Evolutionary conservation across 2,329 filamentous ascomycete genomes (phyloP), one percentile per base, ranked within the genome.

Genomic region (Sclerotinia subarctica): DNA sequence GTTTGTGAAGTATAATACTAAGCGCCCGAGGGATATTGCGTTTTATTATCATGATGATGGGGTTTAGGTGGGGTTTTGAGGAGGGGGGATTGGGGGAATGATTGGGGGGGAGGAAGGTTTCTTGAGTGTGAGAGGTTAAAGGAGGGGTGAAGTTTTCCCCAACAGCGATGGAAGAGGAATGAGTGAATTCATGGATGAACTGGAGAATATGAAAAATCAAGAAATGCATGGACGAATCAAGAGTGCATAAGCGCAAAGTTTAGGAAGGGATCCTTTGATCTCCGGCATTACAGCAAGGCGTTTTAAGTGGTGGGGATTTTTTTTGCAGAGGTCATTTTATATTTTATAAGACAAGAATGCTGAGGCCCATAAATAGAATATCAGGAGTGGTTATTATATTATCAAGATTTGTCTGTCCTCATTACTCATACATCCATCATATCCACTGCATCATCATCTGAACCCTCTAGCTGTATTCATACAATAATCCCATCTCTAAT

Each of bases 11-110:
- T 87, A 86, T 70, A 97, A 97, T 77, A 87, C 87, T 35, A 85
- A 89, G 72, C 84, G 94, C 51, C 93, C 94, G 57, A 86, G 90
- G 74, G 94, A 99, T 79, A 96, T 99, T 71, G 89, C 91, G 74
- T 99, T 98, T 77, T 87, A 93, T 72, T 99, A 97, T 77, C 93
- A 99, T 78, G 95, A 99, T 78, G 91, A 93, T 76, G 89, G 86
- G 59, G 90, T 94, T 21, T 58, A 52, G 35, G 49, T 17, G 35
- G 26, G 21, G 35, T 2, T 13, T 15, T 58, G 21, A 38, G 52
- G 21, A 53, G 47, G 35, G 5, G 17, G n/a, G 5, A 29, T 4
- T 10, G 15, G 15, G 26, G 21, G 15, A 35, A 35, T 35, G 24
- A 46, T n/a, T 46, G 42, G 38, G 24, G 1, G 15, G 24, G 13